phyloP scores from a whole-genome alignment of 345 rosid genomes.

The Gossypium anomalum region DNA sequence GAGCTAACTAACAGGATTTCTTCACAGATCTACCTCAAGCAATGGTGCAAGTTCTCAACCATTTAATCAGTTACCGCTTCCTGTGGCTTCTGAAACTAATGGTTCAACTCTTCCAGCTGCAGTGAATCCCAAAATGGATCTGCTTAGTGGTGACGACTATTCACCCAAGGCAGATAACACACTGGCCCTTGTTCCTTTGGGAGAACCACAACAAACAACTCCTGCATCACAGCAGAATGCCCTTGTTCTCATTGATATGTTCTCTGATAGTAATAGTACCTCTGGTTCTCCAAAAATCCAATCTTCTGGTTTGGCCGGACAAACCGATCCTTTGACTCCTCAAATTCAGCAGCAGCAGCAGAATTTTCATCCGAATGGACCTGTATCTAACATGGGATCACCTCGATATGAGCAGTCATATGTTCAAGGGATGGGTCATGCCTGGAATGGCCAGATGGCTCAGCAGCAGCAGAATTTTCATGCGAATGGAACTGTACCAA shows the following conservation, averaged over 20 bases:
- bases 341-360: constrained; percentile 52
- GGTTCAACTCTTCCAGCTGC: constrained; percentile 46
- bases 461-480: not conserved
- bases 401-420: not conserved
- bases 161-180: constrained; percentile 59
- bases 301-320: constrained; percentile 38
- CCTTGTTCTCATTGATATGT: constrained; percentile 82
- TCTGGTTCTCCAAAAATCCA: constrained; percentile 49
- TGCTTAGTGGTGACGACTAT: constrained; percentile 86
- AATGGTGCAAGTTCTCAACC: constrained; percentile 45
- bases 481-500: constrained; percentile 40
- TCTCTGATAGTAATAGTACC: constrained; percentile 46
- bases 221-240: constrained; percentile 74
- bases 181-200: constrained; percentile 83
- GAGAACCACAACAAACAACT: constrained; percentile 50
- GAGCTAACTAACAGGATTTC: constrained; percentile 9
- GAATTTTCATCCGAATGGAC: not conserved
- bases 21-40: constrained; percentile 56
- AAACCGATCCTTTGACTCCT: constrained; percentile 40
- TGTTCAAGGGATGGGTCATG: not conserved
- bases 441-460: not conserved
- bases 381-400: not conserved
- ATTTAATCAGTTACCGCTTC: constrained; percentile 64
- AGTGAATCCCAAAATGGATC: constrained; percentile 68
- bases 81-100: constrained; percentile 72